These are phyloP conservation scores for Globisporangium irregulare DNA, from an alignment of 352 stramenopile genomes.

Conservation along the genomic window DNA sequence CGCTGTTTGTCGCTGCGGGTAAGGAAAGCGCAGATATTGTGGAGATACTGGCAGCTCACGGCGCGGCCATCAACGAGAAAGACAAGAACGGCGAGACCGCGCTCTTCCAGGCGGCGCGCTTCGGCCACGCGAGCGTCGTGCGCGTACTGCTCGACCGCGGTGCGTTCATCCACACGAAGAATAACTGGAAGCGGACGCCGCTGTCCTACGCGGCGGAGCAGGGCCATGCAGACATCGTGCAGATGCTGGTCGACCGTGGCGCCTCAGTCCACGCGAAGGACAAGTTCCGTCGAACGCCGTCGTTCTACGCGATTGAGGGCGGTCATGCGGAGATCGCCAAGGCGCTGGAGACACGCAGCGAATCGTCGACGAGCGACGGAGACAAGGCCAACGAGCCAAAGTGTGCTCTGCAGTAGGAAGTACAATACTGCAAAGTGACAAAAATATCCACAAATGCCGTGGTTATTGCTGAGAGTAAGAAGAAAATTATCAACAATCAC, in stretches of 20 bases:
- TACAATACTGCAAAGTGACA: neutral
- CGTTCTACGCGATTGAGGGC: constrained; percentile 9
- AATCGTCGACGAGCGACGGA: constrained; percentile 2
- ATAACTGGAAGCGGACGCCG: constrained; percentile 10
- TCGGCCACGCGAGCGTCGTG: constrained; percentile 4
- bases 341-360: constrained; percentile 7
- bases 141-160: constrained; percentile 9
- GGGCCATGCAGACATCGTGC: constrained; percentile 11
- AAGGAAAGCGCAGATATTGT: constrained; percentile 13
- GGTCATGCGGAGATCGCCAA: constrained; percentile 13
- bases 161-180: constrained; percentile 16
- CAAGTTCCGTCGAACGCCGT: constrained; percentile 12
- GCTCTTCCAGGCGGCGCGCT: constrained; percentile 16
- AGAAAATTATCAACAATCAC: neutral
- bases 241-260: constrained; percentile 15
- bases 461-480: neutral
- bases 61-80: constrained; percentile 13
- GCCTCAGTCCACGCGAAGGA: constrained; percentile 16
- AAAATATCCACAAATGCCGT: neutral
- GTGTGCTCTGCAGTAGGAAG: constrained; percentile 2
- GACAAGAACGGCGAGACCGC: constrained; percentile 18
- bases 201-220: constrained; percentile 15
- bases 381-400: neutral
- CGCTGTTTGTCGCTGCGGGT: constrained; percentile 14
- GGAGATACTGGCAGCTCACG: neutral